phyloP scores from a whole-genome alignment of 768 basidiomycete species.

The Lenzites betulinus region DNA sequence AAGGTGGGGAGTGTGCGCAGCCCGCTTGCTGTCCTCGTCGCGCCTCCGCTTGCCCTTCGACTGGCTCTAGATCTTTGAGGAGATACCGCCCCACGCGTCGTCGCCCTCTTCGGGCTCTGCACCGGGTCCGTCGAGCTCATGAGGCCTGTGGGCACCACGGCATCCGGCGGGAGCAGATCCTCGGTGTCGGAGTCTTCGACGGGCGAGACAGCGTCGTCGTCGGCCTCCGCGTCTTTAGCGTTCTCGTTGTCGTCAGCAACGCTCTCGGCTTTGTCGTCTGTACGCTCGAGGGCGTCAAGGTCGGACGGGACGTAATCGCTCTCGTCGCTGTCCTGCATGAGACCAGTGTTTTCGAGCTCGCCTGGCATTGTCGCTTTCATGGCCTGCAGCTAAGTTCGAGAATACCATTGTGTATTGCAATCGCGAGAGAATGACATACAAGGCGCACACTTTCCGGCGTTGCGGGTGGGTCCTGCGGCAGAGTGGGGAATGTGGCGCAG shows the following conservation, averaged over 20 bases:
- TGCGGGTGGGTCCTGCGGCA: no score
- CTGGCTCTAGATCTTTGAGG: constrained; percentile 24
- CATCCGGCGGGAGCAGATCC: constrained; percentile 61
- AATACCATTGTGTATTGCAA: no score
- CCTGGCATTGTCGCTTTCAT: constrained; percentile 88
- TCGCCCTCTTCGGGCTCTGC: constrained; percentile 43
- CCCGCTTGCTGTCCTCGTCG: constrained; percentile 37
- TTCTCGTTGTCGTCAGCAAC: no score
- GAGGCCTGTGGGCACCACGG: constrained; percentile 55
- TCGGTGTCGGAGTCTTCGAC: constrained; percentile 73
- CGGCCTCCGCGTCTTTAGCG: constrained; percentile 40
- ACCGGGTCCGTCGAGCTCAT: constrained; percentile 63
- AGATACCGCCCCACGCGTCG: constrained; percentile 61
- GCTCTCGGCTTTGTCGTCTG: no score
- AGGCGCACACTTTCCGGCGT: no score
- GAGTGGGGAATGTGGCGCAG: no score
- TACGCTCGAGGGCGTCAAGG: constrained; percentile 24
- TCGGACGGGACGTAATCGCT: constrained; percentile 29
- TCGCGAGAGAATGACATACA: no score
- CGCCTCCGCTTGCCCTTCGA: constrained; percentile 48
- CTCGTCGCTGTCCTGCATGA: constrained; percentile 35
- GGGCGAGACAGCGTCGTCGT: constrained; percentile 52
- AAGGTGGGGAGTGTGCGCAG: constrained; percentile 72
- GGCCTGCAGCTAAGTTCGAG: no score
- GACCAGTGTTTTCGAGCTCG: constrained; percentile 35